phyloP scores from a whole-genome alignment of 2,329 filamentous ascomycete species.

The Sclerotinia borealis region DNA sequence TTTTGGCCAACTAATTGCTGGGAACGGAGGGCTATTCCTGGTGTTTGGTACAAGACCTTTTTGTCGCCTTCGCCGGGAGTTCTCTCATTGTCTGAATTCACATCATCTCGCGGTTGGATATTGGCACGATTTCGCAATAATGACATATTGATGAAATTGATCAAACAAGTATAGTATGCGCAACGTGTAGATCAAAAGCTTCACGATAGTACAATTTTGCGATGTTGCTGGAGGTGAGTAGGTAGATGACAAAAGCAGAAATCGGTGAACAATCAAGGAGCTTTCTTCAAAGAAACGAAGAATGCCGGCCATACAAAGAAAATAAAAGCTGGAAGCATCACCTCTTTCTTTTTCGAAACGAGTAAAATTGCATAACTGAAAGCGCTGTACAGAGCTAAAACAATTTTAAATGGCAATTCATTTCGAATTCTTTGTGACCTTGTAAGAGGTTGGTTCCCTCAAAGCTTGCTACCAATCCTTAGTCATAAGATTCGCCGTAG shows the following conservation, averaged over 20 bases:
- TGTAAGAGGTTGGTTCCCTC: neutral
- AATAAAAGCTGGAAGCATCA: conserved; percentile 8
- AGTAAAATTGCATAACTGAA: neutral
- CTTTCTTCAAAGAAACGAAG: conserved; percentile 8
- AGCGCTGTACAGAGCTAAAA: neutral
- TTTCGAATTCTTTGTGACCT: neutral
- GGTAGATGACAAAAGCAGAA: neutral
- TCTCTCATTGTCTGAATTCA: neutral
- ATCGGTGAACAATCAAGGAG: neutral
- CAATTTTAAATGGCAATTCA: neutral
- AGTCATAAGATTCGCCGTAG: neutral
- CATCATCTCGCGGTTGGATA: neutral
- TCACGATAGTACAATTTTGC: neutral
- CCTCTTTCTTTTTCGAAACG: conserved; percentile 1
- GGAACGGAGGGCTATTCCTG: neutral
- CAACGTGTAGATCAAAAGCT: neutral
- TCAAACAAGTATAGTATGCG: neutral
- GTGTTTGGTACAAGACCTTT: neutral
- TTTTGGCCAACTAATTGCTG: neutral
- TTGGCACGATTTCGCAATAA: neutral
- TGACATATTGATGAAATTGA: neutral
- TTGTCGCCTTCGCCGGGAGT: neutral
- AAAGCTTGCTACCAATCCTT: conserved; percentile 5
- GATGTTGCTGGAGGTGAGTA: neutral
- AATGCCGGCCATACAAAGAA: neutral